These are phyloP conservation scores for Orbilia ellipsospora DNA, from an alignment of 2,329 filamentous ascomycete genomes.

Conservation along the genomic window DNA sequence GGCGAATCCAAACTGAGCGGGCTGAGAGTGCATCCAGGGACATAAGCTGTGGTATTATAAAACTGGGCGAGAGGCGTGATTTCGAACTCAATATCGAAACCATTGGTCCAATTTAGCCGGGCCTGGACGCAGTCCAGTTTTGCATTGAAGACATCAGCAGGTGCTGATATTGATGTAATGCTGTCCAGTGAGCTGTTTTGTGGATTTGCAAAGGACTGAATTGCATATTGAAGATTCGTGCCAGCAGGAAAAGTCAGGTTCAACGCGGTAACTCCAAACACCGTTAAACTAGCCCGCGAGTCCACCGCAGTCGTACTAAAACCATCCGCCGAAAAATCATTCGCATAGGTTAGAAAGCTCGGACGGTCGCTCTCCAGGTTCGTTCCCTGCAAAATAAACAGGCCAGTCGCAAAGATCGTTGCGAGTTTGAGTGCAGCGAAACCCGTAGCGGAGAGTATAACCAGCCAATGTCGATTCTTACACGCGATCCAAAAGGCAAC, in stretches of 20 bases:
- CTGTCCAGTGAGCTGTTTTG: constrained; percentile 26
- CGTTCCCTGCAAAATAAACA: constrained; percentile 49
- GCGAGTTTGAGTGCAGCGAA: constrained; percentile 51
- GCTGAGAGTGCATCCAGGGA: constrained; percentile 37
- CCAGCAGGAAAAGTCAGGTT: constrained; percentile 53
- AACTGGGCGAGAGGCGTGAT: constrained; percentile 45
- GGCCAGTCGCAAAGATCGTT: constrained; percentile 46
- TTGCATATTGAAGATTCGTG: constrained; percentile 38
- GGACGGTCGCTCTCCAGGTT: constrained; percentile 19
- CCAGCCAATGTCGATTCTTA: constrained; percentile 54
- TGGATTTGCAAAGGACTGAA: constrained; percentile 37
- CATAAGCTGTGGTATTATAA: constrained; percentile 46
- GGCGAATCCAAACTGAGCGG: constrained; percentile 40
- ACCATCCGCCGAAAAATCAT: constrained; percentile 21
- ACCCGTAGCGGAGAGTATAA: constrained; percentile 21
- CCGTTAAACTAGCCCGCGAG: constrained; percentile 38
- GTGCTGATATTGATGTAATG: constrained; percentile 38
- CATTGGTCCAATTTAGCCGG: constrained; percentile 36
- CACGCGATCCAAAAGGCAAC: constrained; percentile 49
- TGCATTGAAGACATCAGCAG: constrained; percentile 37
- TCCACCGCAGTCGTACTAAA: constrained; percentile 26
- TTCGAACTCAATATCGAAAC: constrained; percentile 14
- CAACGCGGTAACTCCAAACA: constrained; percentile 29
- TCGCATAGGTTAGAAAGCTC: constrained; percentile 32
- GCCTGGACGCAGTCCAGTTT: constrained; percentile 43